These are phyloP conservation scores for Amniculicola lignicola DNA, from an alignment of 495 filamentous ascomycete species.

Conservation along the genomic window DNA sequence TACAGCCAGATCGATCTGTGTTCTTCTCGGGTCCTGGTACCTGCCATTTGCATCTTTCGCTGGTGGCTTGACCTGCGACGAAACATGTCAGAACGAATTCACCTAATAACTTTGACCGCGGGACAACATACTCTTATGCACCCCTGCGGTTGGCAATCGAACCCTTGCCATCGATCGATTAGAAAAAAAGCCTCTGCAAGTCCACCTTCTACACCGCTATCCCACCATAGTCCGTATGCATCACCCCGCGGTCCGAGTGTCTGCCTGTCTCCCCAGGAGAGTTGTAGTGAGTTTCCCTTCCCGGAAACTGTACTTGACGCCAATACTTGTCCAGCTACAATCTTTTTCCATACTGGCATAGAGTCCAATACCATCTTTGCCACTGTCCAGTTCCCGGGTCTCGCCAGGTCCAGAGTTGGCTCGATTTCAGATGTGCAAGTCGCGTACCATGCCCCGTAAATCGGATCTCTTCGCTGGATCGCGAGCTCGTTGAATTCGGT, in stretches of 20 bases:
- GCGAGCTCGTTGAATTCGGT: slow-evolving; percentile 17
- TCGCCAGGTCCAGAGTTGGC: slow-evolving; percentile 7
- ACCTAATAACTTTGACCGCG: background rate
- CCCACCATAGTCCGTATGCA: slow-evolving; percentile 9
- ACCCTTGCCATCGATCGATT: background rate
- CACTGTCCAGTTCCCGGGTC: slow-evolving; percentile 9
- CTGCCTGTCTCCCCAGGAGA: slow-evolving; percentile 2
- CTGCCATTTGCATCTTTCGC: background rate
- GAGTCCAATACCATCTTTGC: slow-evolving; percentile 1
- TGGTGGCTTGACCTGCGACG: background rate
- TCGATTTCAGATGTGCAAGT: slow-evolving; percentile 16
- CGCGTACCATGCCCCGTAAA: slow-evolving; percentile 3
- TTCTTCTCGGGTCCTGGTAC: slow-evolving; percentile 7
- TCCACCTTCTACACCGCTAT: background rate
- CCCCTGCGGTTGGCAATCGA: slow-evolving; percentile 3
- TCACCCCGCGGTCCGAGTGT: slow-evolving; percentile 1
- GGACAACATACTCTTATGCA: background rate
- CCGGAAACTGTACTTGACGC: background rate
- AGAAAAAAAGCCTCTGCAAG: slow-evolving; percentile 3
- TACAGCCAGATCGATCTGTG: background rate
- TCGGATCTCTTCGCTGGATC: slow-evolving; percentile 12
- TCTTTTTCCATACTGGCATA: slow-evolving; percentile 5
- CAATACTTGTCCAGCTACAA: background rate
- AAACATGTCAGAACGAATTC: background rate
- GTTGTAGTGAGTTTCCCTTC: background rate